These are phyloP conservation scores for Hsuehochloa calcarea DNA, from an alignment of 176 grass and related monocot species.

Conservation along the genomic window DNA sequence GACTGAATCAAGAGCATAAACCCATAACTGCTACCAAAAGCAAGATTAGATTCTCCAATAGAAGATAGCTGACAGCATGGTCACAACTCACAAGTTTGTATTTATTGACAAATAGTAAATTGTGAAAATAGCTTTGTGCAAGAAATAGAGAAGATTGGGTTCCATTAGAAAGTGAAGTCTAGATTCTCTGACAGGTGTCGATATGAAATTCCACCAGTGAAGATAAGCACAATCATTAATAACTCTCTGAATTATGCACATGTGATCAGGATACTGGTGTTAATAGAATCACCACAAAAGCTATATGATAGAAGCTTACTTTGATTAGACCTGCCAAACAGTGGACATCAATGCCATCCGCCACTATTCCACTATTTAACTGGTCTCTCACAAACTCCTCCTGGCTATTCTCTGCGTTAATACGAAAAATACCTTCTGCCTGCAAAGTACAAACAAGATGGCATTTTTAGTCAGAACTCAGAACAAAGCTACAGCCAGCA, in stretches of 20 bases:
- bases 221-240: background rate
- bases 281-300: conserved; percentile 8
- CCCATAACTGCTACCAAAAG: conserved; percentile 13
- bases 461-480: conserved; percentile 19
- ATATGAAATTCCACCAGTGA: background rate
- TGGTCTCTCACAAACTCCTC: conserved; percentile 74
- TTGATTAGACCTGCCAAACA: conserved; percentile 80
- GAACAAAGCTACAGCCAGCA: background rate
- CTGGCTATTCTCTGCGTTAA: conserved; percentile 80
- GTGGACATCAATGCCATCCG: conserved; percentile 70
- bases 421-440: conserved; percentile 85
- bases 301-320: conserved; percentile 37
- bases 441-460: conserved; percentile 30
- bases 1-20: background rate
- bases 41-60: conserved; percentile 7
- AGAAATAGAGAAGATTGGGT: conserved; percentile 17
- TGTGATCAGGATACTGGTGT: background rate
- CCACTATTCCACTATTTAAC: conserved; percentile 67
- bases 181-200: background rate
- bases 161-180: conserved; percentile 9
- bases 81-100: conserved; percentile 12
- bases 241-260: background rate
- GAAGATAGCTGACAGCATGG: background rate
- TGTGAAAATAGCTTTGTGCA: conserved; percentile 3
- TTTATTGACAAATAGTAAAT: background rate